Base-by-base conservation (phyloP, 208 protist genomes). In the Crithidia expoeki region DNA sequence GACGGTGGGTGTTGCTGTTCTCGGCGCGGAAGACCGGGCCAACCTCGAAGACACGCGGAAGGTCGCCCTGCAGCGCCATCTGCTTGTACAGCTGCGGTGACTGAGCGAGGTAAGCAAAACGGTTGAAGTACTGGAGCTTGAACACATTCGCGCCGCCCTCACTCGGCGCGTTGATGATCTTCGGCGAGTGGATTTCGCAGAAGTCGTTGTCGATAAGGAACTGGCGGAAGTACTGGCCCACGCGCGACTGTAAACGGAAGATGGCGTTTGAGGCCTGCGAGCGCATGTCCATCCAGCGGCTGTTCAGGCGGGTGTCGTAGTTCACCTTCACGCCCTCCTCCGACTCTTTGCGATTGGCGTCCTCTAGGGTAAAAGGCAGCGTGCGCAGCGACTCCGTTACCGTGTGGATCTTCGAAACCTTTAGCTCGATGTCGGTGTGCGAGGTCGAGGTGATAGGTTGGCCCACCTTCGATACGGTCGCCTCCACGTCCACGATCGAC, bases 61-160 rank as follows among this genome's bases (percentile, higher is more conserved):
- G 75, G 69, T 99, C 99, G 33, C 94, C 94, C 74, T 89, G 83
- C 7, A 99, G 89, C 21, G 96, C 98, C 98, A 99, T 99, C 88
- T 99, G 99, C 91, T 99, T 99, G 94, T 99, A 99, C 36, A 99
- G 92, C 91, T 99, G 99, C 19, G 99, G 99, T 17, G 97, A 99
- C 94, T 99, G 99, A 17, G 99, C 99, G 0, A 99, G 88, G 83
- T 92, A 99, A 6, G 98, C 98, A 17, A 86, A 55, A 30, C 86
- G 74, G 63, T 89, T 84, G 67, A 98, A 98, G 88, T 98, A 98
- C 60, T 87, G 68, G n/a, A 98, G 74, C 83, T 98, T 96, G 81
- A 98, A 98, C 55, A 98, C 93, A 55, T 95, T 94, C 12, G 93
- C 89, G 51, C 94, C 94, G 16, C 99, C 98, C 90, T 99, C 98